phyloP scores from a whole-genome alignment of 2,329 filamentous ascomycete genomes.

The Amesomyces nigricolor region DNA sequence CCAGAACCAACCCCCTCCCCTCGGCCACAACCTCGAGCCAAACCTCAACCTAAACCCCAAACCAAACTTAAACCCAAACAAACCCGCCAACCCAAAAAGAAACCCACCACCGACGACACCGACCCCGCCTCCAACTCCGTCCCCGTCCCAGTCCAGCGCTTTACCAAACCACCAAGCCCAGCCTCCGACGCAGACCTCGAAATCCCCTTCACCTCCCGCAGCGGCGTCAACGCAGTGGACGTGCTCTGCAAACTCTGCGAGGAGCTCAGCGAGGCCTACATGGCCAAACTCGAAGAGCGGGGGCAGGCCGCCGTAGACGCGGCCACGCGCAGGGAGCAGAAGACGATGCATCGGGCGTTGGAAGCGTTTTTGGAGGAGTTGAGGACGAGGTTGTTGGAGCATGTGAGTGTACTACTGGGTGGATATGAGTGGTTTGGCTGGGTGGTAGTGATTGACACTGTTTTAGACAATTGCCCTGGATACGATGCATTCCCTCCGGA shows the following conservation, averaged over 20 bases:
- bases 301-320: slow-evolving; percentile 39
- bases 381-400: slow-evolving; percentile 49
- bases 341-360: slow-evolving; percentile 50
- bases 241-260: slow-evolving; percentile 57
- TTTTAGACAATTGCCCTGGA: slow-evolving; percentile 54
- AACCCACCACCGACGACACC: slow-evolving; percentile 8
- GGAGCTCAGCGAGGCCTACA: slow-evolving; percentile 49
- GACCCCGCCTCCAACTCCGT: slow-evolving; percentile 34
- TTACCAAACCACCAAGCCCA: slow-evolving; percentile 43
- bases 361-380: slow-evolving; percentile 56
- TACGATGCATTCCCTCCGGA: slow-evolving; percentile 51
- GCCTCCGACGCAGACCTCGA: slow-evolving; percentile 40
- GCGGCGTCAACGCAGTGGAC: slow-evolving; percentile 57
- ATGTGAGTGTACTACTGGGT: slow-evolving; percentile 40
- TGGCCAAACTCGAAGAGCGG: slow-evolving; percentile 44
- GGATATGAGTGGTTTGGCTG: neutral
- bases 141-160: slow-evolving; percentile 56
- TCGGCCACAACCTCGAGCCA: slow-evolving; percentile 1
- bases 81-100: slow-evolving; percentile 20
- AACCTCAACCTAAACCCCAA: slow-evolving; percentile 8
- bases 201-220: slow-evolving; percentile 48
- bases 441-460: neutral
- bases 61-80: slow-evolving; percentile 9
- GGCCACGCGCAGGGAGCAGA: slow-evolving; percentile 47
- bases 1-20: neutral